Evolutionary conservation across 345 rosid species (phyloP).

Genomic region (Citrus australasica): DNA sequence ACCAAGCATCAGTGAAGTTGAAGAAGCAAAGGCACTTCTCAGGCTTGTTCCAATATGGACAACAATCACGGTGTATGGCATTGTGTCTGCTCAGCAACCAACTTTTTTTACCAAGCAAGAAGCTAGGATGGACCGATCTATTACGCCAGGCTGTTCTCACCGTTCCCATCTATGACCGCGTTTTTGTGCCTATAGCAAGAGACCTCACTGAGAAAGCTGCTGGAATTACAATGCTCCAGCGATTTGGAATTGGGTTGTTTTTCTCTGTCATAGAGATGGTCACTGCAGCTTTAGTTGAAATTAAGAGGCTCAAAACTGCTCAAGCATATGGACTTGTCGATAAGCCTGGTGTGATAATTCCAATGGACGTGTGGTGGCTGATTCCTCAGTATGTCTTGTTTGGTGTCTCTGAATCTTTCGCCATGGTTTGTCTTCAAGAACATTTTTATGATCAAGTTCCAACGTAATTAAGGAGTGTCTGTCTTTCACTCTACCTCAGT

Average conservation of each 20-base stretch:
- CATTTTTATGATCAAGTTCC: constrained; percentile 67
- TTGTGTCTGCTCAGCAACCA: constrained; percentile 46
- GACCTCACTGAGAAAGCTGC: constrained; percentile 38
- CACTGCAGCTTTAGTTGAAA: constrained; percentile 46
- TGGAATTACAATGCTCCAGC: constrained; percentile 64
- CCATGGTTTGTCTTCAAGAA: constrained; percentile 65
- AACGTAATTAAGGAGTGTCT: constrained; percentile 45
- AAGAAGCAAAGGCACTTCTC: constrained; percentile 46
- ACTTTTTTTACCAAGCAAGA: constrained; percentile 63
- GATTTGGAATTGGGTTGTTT: constrained; percentile 55
- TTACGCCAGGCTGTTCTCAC: constrained; percentile 34
- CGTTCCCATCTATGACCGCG: constrained; percentile 45
- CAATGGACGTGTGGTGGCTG: constrained; percentile 67
- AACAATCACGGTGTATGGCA: constrained; percentile 41
- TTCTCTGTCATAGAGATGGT: constrained; percentile 42
- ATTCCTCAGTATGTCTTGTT: constrained; percentile 50
- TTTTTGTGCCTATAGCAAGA: constrained; percentile 51
- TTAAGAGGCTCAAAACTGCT: constrained; percentile 44
- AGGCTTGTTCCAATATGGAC: constrained; percentile 54
- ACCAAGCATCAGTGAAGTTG: constrained; percentile 35
- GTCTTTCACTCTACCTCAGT: constrained; percentile 55
- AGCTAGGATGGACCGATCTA: constrained; percentile 45
- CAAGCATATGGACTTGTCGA: constrained; percentile 37
- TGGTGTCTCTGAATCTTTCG: constrained; percentile 50
- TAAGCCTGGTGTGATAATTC: constrained; percentile 35